Evolutionary conservation across 1,284 basidiomycete species (phyloP).

Genomic region (Pyrrhoderma lamaoense): DNA sequence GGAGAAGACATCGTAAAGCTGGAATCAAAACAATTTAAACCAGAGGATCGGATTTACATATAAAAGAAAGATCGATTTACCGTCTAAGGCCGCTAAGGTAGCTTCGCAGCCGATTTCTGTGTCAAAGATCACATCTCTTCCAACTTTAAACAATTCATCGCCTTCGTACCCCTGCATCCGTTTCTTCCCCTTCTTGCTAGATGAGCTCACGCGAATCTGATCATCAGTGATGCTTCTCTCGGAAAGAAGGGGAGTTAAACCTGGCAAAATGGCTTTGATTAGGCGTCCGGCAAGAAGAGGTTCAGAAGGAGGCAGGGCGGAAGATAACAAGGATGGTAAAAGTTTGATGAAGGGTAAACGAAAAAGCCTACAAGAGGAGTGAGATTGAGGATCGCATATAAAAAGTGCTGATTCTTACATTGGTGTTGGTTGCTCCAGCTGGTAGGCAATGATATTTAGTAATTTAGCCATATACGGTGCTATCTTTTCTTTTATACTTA

Average conservation of each 20-base stretch:
- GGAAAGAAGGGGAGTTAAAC: conserved; percentile 43
- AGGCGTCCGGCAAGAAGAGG: conserved; percentile 46
- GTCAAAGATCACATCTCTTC: conserved; percentile 42
- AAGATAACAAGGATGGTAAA: conserved; percentile 36
- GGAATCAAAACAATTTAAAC: conserved; percentile 10
- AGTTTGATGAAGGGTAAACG: conserved; percentile 39
- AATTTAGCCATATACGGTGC: conserved; percentile 45
- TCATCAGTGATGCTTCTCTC: conserved; percentile 27
- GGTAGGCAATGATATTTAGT: conserved; percentile 43
- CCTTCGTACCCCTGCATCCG: conserved; percentile 68
- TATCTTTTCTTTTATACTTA: conserved; percentile 45
- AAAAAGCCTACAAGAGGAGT: conserved; percentile 2
- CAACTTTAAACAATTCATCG: conserved; percentile 64
- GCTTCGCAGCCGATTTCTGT: conserved; percentile 44
- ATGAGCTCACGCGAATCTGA: conserved; percentile 24
- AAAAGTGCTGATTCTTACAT: conserved; percentile 35
- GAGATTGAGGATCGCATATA: not conserved
- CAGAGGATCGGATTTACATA: conserved; percentile 3
- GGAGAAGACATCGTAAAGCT: conserved; percentile 47
- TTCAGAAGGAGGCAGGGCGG: conserved; percentile 43
- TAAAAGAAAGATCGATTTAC: conserved; percentile 37
- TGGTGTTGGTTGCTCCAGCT: conserved; percentile 48
- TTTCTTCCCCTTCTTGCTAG: conserved; percentile 65
- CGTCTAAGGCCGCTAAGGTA: conserved; percentile 52
- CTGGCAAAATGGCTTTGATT: conserved; percentile 45